Percentiles rank a stretch among this genome's conserved stretches.
Conservation (phyloP, 192 early-diverging fungal species). For the Umbelopsis ramanniana region DNA sequence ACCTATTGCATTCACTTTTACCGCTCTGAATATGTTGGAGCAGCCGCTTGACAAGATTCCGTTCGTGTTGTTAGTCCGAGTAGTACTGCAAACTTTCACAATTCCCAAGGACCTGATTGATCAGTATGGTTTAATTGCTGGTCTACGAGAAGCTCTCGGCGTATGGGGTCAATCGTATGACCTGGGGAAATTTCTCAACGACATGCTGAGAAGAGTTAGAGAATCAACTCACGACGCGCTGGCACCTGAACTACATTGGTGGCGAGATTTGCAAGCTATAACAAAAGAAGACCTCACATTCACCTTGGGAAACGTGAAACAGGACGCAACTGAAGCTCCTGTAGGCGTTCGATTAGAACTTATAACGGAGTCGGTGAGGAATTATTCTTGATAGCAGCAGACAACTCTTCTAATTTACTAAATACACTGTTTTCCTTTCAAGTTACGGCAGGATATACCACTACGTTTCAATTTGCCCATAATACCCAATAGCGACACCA, state of each 20-base stretch:
- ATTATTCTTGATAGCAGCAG: neutral
- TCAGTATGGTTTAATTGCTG: slow-evolving; percentile 3
- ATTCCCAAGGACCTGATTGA: neutral
- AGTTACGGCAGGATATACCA: neutral
- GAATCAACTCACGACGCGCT: neutral
- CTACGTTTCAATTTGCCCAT: slow-evolving; percentile 1
- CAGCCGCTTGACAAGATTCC: slow-evolving; percentile 2
- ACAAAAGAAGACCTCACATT: neutral
- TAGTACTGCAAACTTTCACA: neutral
- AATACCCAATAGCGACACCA: neutral
- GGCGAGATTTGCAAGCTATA: slow-evolving; percentile 6
- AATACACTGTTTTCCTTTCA: neutral
- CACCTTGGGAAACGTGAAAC: slow-evolving; percentile 1
- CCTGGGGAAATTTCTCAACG: slow-evolving; percentile 6
- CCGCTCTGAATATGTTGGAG: neutral
- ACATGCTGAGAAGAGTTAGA: neutral
- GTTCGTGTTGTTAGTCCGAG: neutral
- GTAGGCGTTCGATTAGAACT: slow-evolving; percentile 1
- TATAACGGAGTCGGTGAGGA: neutral
- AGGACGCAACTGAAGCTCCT: neutral
- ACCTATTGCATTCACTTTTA: neutral
- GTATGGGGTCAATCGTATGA: neutral
- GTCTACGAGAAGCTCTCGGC: neutral
- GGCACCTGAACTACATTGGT: neutral
- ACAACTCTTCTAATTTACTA: neutral